Evolutionary conservation across 148 eudicot species (phyloP), one percentile per base, ranked within the genome.

Genomic region (Silene uniflora): DNA sequence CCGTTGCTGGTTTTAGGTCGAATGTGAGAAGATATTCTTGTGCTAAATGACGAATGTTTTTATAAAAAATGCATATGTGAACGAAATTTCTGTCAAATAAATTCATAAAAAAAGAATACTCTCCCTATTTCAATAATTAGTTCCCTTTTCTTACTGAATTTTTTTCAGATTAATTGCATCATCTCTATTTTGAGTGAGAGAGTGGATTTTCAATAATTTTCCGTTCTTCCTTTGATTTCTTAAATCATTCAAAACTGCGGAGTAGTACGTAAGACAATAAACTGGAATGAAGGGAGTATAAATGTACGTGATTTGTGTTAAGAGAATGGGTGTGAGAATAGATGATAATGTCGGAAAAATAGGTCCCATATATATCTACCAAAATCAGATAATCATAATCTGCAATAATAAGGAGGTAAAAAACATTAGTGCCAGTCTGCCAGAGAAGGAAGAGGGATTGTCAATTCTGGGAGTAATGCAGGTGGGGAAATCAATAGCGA

Each of bases 401-500:
- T 73, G 6, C 67, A 62, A 73, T 52, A 54, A 23, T 63, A 27
- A 16, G 49, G 62, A 75, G 62, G 7, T 46, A 47, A 65, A 75
- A 27, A 64, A 27, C 75, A 25, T 65, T 49, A n/a, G 44, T 19
- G 35, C 49, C 62, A 39, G 44, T 39, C 44, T 39, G 10, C 44
- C 44, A 54, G 65, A 52, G 35, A 61, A 22, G 35, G 18, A 42
- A 10, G 17, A 32, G 32, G 69, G 64, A 35, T 46, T 61, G 82
- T 79, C 78, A 74, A 61, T 61, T 61, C 69, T 22, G 63, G 78
- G 70, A 68, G 73, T 68, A 49, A 68, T 24, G 65, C 10, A 61
- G 25, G 73, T 66, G 78, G 77, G 69, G 75, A 7, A 73, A 73
- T 58, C 73, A 24, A 67, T 58, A 72, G 77, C 68, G 62, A 71